phyloP scores from a whole-genome alignment of 108 stramenopile genomes.

The Schizochytrium sp. region DNA sequence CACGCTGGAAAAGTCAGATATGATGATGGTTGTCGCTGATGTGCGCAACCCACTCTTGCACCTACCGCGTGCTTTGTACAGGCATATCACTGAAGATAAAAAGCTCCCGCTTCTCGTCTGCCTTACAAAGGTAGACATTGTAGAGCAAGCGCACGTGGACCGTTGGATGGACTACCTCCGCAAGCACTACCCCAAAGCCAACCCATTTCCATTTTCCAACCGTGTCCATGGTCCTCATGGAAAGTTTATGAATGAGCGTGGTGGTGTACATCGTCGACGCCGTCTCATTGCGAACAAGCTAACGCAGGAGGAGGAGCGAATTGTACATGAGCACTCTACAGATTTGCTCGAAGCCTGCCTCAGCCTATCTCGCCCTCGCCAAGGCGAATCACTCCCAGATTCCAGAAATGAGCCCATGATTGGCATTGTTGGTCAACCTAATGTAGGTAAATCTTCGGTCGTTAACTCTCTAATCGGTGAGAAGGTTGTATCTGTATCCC shows the following conservation, averaged over 20 bases:
- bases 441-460: constrained; percentile 96
- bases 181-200: neutral
- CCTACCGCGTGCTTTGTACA: constrained; percentile 84
- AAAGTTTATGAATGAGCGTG: neutral
- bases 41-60: constrained; percentile 97
- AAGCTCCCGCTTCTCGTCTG: constrained; percentile 89
- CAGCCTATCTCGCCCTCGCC: neutral
- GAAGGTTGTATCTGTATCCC: constrained; percentile 91
- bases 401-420: constrained; percentile 64
- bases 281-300: neutral
- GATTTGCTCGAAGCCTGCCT: neutral
- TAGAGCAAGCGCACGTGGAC: constrained; percentile 82
- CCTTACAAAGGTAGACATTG: constrained; percentile 96
- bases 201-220: neutral
- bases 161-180: constrained; percentile 88
- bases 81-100: constrained; percentile 83
- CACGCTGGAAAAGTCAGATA: constrained; percentile 89
- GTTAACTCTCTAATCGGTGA: constrained; percentile 92
- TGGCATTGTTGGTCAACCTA: constrained; percentile 96
- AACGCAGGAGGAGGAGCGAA: constrained; percentile 34
- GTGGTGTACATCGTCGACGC: constrained; percentile 23
- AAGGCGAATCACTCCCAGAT: neutral
- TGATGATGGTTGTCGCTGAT: constrained; percentile 93
- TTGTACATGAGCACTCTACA: neutral
- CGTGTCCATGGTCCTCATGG: constrained; percentile 29